Percentiles rank a stretch among this genome's conserved stretches.
These are phyloP conservation scores for Hyphopichia buzzinii DNA, from an alignment of 1,139 yeast genomes.

Conservation along the genomic window DNA sequence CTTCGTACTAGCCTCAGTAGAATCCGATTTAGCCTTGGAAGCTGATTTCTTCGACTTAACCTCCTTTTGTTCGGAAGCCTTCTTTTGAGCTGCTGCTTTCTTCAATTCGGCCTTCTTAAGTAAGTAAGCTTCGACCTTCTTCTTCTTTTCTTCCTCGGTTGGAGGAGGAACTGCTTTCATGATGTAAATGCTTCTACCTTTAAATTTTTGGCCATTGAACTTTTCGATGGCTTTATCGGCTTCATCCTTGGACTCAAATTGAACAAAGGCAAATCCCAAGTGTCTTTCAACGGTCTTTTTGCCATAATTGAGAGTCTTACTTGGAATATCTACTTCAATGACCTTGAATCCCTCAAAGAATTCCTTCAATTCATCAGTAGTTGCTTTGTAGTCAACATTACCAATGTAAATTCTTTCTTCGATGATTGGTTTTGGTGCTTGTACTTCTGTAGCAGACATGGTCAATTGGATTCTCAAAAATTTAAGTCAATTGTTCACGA, in stretches of 20 bases:
- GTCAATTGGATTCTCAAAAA: no score
- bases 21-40: constrained; percentile 7
- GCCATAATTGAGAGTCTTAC: constrained; percentile 32
- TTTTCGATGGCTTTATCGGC: constrained; percentile 48
- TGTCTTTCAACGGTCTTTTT: constrained; percentile 35
- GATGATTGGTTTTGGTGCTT: constrained; percentile 25
- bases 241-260: constrained; percentile 46
- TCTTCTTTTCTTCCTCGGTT: constrained; percentile 45
- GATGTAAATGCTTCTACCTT: constrained; percentile 47
- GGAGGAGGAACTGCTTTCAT: constrained; percentile 55
- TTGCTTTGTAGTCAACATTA: constrained; percentile 51
- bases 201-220: constrained; percentile 44
- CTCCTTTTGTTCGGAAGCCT: constrained; percentile 8
- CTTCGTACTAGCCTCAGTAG: constrained; percentile 8
- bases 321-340: constrained; percentile 43
- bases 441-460: constrained; percentile 18
- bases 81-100: constrained; percentile 22
- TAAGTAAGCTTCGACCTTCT: constrained; percentile 34
- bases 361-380: constrained; percentile 49
- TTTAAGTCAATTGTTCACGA: constrained; percentile 6
- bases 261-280: constrained; percentile 56
- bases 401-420: constrained; percentile 50
- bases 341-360: constrained; percentile 40
- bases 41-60: constrained; percentile 8
- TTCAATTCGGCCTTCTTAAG: constrained; percentile 32